Percentiles rank a stretch among this genome's conserved stretches.
phyloP scores from a whole-genome alignment of 73 alveolate genomes.

The Blepharisma stoltei region DNA sequence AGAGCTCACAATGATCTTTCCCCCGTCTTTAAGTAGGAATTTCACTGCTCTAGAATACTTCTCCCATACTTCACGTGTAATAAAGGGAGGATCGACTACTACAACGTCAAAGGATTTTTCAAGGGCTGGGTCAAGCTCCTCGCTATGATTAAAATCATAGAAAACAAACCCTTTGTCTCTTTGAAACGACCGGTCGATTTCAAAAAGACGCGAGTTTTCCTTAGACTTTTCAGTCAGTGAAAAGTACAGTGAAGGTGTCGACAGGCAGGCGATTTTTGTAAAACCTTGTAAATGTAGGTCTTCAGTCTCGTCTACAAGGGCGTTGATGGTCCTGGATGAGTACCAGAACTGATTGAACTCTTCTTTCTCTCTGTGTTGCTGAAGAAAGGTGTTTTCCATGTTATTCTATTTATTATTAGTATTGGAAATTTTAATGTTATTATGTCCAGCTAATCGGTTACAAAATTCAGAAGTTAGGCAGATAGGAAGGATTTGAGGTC shows the following conservation, averaged over 20 bases:
- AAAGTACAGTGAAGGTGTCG: constrained; percentile 92
- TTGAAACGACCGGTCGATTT: constrained; percentile 74
- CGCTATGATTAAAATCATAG: constrained; percentile 88
- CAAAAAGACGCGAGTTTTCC: constrained; percentile 72
- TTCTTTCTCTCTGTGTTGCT: constrained; percentile 70
- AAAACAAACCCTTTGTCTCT: constrained; percentile 82
- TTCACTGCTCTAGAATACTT: constrained; percentile 78
- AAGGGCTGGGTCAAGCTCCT: constrained; percentile 59
- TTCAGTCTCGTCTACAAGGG: constrained; percentile 67
- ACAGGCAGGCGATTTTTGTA: constrained; percentile 69
- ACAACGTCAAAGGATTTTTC: constrained; percentile 72
- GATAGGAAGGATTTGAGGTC: no score
- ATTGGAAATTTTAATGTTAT: no score
- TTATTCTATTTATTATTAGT: not conserved
- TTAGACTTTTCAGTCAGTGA: constrained; percentile 71
- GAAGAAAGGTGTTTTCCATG: constrained; percentile 70
- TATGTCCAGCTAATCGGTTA: no score
- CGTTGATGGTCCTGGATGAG: constrained; percentile 78
- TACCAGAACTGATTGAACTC: constrained; percentile 90
- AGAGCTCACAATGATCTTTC: constrained; percentile 76
- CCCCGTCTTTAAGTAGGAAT: constrained; percentile 59
- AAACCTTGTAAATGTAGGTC: constrained; percentile 37
- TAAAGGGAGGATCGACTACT: constrained; percentile 94
- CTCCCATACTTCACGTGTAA: constrained; percentile 91
- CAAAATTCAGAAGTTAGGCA: no score